Base-by-base conservation (phyloP, 352 stramenopile species). In the Globisporangium recalcitrans region DNA sequence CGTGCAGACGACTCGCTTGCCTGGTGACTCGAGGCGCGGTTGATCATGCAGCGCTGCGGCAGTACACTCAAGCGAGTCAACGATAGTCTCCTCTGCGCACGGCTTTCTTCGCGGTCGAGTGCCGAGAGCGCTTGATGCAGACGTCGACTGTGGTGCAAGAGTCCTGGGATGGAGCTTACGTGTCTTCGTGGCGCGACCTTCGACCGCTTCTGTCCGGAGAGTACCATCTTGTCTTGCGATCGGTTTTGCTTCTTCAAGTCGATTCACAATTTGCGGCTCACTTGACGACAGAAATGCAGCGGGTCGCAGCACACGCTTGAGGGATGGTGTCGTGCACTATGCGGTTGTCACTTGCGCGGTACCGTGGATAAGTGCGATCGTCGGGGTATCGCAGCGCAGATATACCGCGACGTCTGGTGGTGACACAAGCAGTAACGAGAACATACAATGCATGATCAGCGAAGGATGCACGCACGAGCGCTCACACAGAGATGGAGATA, bases 131-230 rank as follows among this genome's bases (percentile, higher is more conserved):
- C 69, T 32, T 59, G 64, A 44, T 85, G 68, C 29, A 85, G 34
- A 8, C 56, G 47, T 10, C 69, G 74, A 67, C 76, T 78, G 48
- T 78, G 72, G 27, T 71, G 51, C 49, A 81, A 19, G 29, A 85
- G 53, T 4, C 61, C 64, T 40, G 53, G 63, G 42, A 85, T 68
- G 8, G 70, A 66, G 53, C 56, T 60, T 57, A 65, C 64, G 38
- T 66, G 55, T 60, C 68, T 74, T 42, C 74, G 51, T 16, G 70
- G 58, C 27, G 74, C 74, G 49, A 85, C 72, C 42, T 85, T 85
- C 1, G 76, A 81, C 26, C 62, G 60, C 40, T 68, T 62, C 34
- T 72, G 56, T n/a, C 52, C 52, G 7, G 60, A 58, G 60, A 76
- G 44, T 14, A 48, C 52, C 60, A 65, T 65, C 10, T 52, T 51